Percentiles rank a stretch among this genome's conserved stretches.
Conservation (phyloP, 257 asterid genomes). For the Solanum habrochaites region DNA sequence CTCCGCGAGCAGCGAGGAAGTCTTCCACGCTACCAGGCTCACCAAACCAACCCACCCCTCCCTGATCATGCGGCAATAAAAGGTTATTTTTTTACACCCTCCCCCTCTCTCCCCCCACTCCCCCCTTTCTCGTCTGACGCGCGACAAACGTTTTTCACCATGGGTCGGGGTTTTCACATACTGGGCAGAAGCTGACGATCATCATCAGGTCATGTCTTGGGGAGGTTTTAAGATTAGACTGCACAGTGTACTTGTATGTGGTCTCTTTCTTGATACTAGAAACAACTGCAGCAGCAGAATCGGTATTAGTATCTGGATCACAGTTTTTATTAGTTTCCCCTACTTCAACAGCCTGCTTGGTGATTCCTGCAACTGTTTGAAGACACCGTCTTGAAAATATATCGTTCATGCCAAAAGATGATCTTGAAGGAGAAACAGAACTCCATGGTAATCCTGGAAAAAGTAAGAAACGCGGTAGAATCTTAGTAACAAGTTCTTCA, state of each 20-base stretch:
- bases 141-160: conserved; percentile 65
- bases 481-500: neutral
- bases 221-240: conserved; percentile 42
- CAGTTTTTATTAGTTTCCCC: conserved; percentile 13
- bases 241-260: conserved; percentile 24
- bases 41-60: conserved; percentile 93
- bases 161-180: conserved; percentile 61
- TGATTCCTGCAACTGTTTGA: conserved; percentile 28
- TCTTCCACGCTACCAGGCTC: conserved; percentile 76
- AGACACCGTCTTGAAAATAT: conserved; percentile 22
- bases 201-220: conserved; percentile 61
- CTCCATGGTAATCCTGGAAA: conserved; percentile 29
- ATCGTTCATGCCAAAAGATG: conserved; percentile 18
- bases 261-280: conserved; percentile 6
- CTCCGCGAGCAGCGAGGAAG: conserved; percentile 74
- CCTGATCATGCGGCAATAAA: conserved; percentile 85
- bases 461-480: neutral
- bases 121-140: conserved; percentile 82
- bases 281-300: conserved; percentile 1
- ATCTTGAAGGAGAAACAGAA: conserved; percentile 23
- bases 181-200: conserved; percentile 73
- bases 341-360: conserved; percentile 7
- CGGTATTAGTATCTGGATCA: neutral
- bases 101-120: no score
- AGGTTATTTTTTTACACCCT: conserved; percentile 61